These are phyloP conservation scores for Phytophthora colocasiae DNA, from an alignment of 352 stramenopile species.

Conservation along the genomic window DNA sequence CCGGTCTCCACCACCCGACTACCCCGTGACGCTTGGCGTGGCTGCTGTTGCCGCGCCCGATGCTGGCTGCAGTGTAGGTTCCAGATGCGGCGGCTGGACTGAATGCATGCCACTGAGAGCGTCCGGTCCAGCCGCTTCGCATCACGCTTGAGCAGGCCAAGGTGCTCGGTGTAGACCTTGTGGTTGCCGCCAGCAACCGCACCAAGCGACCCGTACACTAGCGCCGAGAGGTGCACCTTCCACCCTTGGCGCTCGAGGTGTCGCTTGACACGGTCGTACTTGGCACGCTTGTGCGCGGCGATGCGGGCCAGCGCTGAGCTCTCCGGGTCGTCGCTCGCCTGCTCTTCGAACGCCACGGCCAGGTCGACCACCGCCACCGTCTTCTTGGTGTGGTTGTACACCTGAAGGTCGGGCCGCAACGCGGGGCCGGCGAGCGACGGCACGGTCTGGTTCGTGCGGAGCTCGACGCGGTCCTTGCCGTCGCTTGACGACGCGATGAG, in stretches of 20 bases:
- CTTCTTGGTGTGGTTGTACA: neutral
- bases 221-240: conserved; percentile 8
- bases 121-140: conserved; percentile 11
- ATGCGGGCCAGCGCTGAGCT: neutral
- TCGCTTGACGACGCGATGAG: conserved; percentile 2
- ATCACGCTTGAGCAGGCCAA: conserved; percentile 10
- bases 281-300: neutral
- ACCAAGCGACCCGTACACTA: conserved; percentile 18
- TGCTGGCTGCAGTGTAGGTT: conserved; percentile 11
- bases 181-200: neutral
- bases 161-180: conserved; percentile 3
- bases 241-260: conserved; percentile 5
- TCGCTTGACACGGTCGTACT: neutral
- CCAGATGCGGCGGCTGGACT: conserved; percentile 16
- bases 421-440: neutral
- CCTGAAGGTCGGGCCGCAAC: conserved; percentile 19
- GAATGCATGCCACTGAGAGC: conserved; percentile 7
- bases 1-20: conserved; percentile 13
- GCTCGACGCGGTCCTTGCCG: conserved; percentile 5
- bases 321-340: neutral
- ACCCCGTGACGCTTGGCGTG: conserved; percentile 2
- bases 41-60: conserved; percentile 2
- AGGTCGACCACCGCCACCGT: neutral
- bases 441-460: conserved; percentile 22
- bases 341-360: neutral